These are phyloP conservation scores for Cenchrus fungigraminus DNA, from an alignment of 176 grass and related monocot species.

Conservation along the genomic window DNA sequence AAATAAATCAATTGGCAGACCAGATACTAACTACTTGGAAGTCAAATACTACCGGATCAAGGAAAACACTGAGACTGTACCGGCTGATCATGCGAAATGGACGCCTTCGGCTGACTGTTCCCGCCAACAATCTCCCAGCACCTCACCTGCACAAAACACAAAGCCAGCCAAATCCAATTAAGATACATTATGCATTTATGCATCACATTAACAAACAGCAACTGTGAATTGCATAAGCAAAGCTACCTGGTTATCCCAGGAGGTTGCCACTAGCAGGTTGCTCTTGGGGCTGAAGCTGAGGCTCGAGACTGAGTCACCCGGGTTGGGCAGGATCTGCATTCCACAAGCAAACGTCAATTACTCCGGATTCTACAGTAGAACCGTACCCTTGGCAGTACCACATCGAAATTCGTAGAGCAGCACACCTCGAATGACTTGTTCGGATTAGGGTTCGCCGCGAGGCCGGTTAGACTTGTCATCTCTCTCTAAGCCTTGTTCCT, in stretches of 20 bases:
- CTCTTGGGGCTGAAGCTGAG: slow-evolving; percentile 72
- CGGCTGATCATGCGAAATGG: slow-evolving; percentile 91
- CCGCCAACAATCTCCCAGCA: slow-evolving; percentile 94
- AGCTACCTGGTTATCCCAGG: slow-evolving; percentile 74
- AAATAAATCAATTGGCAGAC: slow-evolving; percentile 34
- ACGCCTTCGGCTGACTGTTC: slow-evolving; percentile 85
- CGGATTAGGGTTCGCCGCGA: slow-evolving; percentile 48
- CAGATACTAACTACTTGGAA: background rate
- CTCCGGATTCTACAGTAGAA: background rate
- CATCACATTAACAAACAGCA: background rate
- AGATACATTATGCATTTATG: slow-evolving; percentile 13
- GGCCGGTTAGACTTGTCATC: slow-evolving; percentile 54
- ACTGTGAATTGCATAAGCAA: background rate
- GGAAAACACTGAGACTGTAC: slow-evolving; percentile 46
- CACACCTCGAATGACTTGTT: slow-evolving; percentile 73
- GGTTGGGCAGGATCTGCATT: slow-evolving; percentile 57
- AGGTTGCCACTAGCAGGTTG: slow-evolving; percentile 67
- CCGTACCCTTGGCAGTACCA: background rate
- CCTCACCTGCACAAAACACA: slow-evolving; percentile 63
- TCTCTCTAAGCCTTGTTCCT: slow-evolving; percentile 31
- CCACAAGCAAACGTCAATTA: slow-evolving; percentile 23
- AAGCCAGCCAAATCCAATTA: background rate
- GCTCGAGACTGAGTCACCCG: slow-evolving; percentile 60
- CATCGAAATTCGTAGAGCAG: background rate
- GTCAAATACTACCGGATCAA: background rate